Conservation (phyloP, 164 flowering plant species). For the Malania oleifera region DNA sequence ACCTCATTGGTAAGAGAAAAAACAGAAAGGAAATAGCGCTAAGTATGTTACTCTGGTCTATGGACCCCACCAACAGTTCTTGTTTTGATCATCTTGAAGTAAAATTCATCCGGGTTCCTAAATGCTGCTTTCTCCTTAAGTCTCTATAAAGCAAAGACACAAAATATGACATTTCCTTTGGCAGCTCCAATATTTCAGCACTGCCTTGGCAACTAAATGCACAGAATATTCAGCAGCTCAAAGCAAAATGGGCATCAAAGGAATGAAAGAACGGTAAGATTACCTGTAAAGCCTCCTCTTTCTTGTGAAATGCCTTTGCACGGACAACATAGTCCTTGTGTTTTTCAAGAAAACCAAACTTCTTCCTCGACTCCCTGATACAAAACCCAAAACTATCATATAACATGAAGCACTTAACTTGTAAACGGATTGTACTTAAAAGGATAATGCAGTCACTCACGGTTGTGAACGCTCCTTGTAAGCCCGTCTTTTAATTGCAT, state of each 20-base stretch:
- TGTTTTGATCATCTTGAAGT: constrained; percentile 71
- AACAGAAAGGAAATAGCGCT: not conserved
- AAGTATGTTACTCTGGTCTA: constrained; percentile 43
- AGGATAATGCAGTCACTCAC: constrained; percentile 35
- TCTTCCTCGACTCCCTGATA: constrained; percentile 47
- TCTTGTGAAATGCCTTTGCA: constrained; percentile 59
- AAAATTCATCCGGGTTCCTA: constrained; percentile 89
- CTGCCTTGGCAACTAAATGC: not conserved
- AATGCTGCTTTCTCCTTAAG: constrained; percentile 78
- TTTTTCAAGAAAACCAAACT: constrained; percentile 78
- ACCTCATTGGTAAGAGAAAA: not conserved
- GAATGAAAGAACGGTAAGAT: not conserved
- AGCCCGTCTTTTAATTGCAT: constrained; percentile 54
- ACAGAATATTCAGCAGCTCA: not conserved
- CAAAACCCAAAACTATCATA: constrained; percentile 3
- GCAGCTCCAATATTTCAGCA: not conserved
- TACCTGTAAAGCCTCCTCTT: constrained; percentile 69
- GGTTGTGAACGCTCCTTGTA: constrained; percentile 90
- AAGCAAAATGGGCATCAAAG: not conserved
- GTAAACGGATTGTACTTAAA: not conserved
- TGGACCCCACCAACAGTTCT: constrained; percentile 70
- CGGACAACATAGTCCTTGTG: constrained; percentile 87
- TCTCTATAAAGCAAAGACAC: constrained; percentile 40
- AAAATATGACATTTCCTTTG: not conserved
- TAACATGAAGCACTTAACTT: not conserved